Evolutionary conservation across 805 yeast species (phyloP).

Genomic region (Kazachstania kunashirensis): DNA sequence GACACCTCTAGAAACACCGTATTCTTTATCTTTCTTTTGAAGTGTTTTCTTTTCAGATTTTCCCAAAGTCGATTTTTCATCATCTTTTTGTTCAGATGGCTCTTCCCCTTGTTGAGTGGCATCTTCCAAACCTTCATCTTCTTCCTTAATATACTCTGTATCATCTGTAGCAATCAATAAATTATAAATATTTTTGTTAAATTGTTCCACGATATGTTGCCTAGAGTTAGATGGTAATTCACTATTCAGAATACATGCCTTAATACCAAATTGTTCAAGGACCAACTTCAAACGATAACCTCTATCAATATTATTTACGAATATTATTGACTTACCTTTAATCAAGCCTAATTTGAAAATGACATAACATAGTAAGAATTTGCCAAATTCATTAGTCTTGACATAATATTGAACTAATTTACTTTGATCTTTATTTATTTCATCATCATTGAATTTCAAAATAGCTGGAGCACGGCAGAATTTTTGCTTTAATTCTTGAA

Average conservation of each 20-base stretch:
- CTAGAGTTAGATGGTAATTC: conserved; percentile 91
- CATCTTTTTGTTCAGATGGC: conserved; percentile 9
- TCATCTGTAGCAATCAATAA: conserved; percentile 94
- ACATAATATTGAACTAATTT: conserved; percentile 80
- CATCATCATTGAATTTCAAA: conserved; percentile 67
- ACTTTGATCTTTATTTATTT: conserved; percentile 39
- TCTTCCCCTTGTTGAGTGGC: conserved; percentile 8
- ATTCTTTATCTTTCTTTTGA: conserved; percentile 55
- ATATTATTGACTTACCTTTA: conserved; percentile 82
- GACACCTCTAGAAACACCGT: conserved; percentile 93
- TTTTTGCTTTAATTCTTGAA: conserved; percentile 60
- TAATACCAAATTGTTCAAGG: conserved; percentile 88
- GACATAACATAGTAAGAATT: conserved; percentile 81
- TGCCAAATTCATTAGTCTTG: conserved; percentile 80
- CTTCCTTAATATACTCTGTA: conserved; percentile 47
- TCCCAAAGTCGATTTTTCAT: conserved; percentile 11
- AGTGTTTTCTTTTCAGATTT: conserved; percentile 18
- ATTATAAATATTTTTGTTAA: conserved; percentile 79
- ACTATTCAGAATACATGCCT: conserved; percentile 77
- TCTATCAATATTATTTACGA: conserved; percentile 91
- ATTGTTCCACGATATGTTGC: conserved; percentile 90
- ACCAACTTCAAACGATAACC: conserved; percentile 87
- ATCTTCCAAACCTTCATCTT: conserved; percentile 27
- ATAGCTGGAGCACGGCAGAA: conserved; percentile 81
- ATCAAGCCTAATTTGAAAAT: conserved; percentile 80